Evolutionary conservation across 148 eudicot species (phyloP).

Genomic region (Cornus kousa): DNA sequence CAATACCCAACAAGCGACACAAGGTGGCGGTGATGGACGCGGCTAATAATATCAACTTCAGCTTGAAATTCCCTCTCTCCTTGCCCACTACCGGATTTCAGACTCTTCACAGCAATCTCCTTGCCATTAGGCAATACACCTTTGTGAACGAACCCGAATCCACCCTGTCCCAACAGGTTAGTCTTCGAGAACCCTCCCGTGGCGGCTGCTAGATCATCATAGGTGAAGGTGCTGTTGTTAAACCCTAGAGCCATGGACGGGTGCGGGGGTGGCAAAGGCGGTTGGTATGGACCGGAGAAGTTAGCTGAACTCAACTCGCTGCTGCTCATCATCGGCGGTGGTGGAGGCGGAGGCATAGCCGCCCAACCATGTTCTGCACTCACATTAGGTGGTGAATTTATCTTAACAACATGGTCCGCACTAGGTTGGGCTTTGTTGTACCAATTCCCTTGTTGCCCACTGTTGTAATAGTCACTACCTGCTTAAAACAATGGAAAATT

Average conservation of each 20-base stretch:
- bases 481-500: not conserved
- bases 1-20: constrained; percentile 47
- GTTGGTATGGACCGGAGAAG: constrained; percentile 16
- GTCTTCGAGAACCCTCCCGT: constrained; percentile 19
- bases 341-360: constrained; percentile 17
- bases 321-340: constrained; percentile 23
- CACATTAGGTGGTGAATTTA: constrained; percentile 4
- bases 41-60: constrained; percentile 39
- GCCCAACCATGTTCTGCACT: constrained; percentile 8
- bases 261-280: constrained; percentile 25
- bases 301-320: constrained; percentile 19
- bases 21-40: constrained; percentile 40
- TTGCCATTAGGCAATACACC: constrained; percentile 30
- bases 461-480: constrained; percentile 16
- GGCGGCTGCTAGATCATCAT: constrained; percentile 27
- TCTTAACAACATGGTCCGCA: constrained; percentile 11
- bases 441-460: constrained; percentile 18
- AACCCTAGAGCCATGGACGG: constrained; percentile 21
- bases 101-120: constrained; percentile 35
- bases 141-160: constrained; percentile 36
- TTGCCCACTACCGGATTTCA: constrained; percentile 33
- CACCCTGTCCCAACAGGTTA: constrained; percentile 33
- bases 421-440: not conserved
- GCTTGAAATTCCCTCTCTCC: constrained; percentile 37
- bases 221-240: constrained; percentile 28